phyloP scores from a whole-genome alignment of 371 early-diverging fungal species.

The Rhizopus sp. region DNA sequence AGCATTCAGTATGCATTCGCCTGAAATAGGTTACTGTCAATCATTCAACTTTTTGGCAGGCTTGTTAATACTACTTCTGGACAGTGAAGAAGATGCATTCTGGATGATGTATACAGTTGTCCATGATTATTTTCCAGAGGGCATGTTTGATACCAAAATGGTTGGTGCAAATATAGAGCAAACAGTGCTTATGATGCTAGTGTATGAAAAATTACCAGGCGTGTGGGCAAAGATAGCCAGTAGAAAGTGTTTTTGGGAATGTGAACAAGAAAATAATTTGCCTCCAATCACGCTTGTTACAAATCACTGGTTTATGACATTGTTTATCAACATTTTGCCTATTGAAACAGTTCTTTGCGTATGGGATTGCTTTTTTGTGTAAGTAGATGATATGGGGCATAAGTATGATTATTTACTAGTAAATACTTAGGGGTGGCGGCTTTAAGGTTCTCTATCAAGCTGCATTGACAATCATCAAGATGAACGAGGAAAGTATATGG shows the following conservation, averaged over 20 bases:
- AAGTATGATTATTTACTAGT: neutral
- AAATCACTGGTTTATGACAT: constrained; percentile 83
- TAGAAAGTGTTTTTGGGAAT: constrained; percentile 57
- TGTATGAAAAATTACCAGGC: constrained; percentile 61
- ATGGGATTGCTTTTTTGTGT: constrained; percentile 84
- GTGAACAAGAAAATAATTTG: constrained; percentile 53
- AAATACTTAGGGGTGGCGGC: constrained; percentile 58
- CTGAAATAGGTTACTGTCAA: constrained; percentile 85
- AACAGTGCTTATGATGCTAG: constrained; percentile 67
- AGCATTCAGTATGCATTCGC: constrained; percentile 66
- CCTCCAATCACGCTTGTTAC: constrained; percentile 77
- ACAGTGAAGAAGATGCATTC: constrained; percentile 78
- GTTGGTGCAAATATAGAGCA: constrained; percentile 79
- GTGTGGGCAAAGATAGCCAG: constrained; percentile 57
- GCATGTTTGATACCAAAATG: constrained; percentile 79
- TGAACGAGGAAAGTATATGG: constrained; percentile 68
- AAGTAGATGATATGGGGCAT: constrained; percentile 23
- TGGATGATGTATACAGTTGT: constrained; percentile 80
- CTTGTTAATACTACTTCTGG: constrained; percentile 71
- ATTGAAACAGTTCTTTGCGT: constrained; percentile 76
- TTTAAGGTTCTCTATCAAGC: constrained; percentile 77
- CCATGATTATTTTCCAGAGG: constrained; percentile 72
- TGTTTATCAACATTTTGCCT: constrained; percentile 80
- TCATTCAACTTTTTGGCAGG: constrained; percentile 83
- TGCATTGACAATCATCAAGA: constrained; percentile 73